Percentiles rank a stretch among this genome's conserved stretches.
Conservation (phyloP, 2,329 filamentous ascomycete species). For the Trichoderma atrobrunneum region DNA sequence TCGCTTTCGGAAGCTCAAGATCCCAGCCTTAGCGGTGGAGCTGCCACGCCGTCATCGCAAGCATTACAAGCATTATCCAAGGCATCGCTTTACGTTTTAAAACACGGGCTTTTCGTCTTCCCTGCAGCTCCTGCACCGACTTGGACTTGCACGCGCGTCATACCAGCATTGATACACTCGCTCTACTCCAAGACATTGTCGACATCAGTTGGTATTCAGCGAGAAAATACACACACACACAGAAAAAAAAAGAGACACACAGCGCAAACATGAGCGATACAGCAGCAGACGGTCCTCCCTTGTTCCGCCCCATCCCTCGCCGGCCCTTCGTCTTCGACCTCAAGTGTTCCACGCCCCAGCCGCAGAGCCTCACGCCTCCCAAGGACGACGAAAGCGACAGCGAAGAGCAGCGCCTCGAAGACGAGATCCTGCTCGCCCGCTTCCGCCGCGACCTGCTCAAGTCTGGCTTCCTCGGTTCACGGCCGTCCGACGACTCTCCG, state of each 20-base stretch:
- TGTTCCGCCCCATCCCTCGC: constrained; percentile 68
- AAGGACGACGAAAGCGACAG: constrained; percentile 34
- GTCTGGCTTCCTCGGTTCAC: constrained; percentile 39
- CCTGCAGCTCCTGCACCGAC: neutral
- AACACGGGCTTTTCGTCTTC: neutral
- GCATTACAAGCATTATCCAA: neutral
- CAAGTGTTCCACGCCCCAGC: constrained; percentile 43
- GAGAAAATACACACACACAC: neutral
- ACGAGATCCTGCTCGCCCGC: constrained; percentile 21
- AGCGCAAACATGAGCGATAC: neutral
- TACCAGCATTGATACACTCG: neutral
- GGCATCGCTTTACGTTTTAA: neutral
- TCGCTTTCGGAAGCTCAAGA: neutral
- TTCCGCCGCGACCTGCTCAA: constrained; percentile 32
- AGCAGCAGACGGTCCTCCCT: constrained; percentile 43
- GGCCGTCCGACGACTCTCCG: constrained; percentile 38
- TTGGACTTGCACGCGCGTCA: neutral
- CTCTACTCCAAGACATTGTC: neutral
- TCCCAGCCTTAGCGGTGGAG: constrained; percentile 12
- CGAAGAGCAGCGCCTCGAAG: constrained; percentile 1
- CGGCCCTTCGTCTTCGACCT: constrained; percentile 65
- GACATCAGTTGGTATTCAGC: neutral
- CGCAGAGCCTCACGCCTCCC: constrained; percentile 43
- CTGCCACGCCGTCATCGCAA: neutral
- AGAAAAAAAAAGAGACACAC: neutral